phyloP scores from a whole-genome alignment of 805 yeast species.

The Starmerella stellata region DNA sequence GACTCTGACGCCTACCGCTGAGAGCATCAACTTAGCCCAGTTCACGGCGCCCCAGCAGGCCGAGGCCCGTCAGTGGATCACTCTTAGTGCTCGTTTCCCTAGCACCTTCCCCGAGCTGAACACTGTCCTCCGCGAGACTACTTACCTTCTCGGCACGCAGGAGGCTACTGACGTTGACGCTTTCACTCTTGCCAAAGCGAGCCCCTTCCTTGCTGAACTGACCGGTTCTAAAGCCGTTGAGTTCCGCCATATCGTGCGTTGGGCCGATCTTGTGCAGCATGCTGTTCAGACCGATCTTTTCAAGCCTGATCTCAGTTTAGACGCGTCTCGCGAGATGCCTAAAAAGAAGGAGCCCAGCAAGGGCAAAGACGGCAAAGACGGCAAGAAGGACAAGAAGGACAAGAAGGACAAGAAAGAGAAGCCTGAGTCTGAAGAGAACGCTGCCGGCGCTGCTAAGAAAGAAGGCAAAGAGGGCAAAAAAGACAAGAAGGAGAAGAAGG shows the following conservation, averaged over 20 bases:
- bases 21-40: slow-evolving; percentile 13
- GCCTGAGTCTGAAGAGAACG: slow-evolving; percentile 2
- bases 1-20: slow-evolving; percentile 15
- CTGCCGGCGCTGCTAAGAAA: slow-evolving; percentile 20
- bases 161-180: slow-evolving; percentile 53
- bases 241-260: slow-evolving; percentile 74
- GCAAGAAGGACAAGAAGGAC: neutral
- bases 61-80: slow-evolving; percentile 57
- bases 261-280: slow-evolving; percentile 78
- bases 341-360: slow-evolving; percentile 26
- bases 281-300: slow-evolving; percentile 36
- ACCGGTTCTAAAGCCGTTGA: slow-evolving; percentile 38
- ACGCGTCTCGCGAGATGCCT: slow-evolving; percentile 54
- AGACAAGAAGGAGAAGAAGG: slow-evolving; percentile 18
- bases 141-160: slow-evolving; percentile 51
- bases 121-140: slow-evolving; percentile 44
- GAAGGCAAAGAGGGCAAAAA: slow-evolving; percentile 20
- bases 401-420: neutral
- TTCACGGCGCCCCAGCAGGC: slow-evolving; percentile 40
- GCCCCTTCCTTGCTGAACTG: slow-evolving; percentile 43
- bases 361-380: slow-evolving; percentile 1
- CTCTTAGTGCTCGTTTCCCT: slow-evolving; percentile 49
- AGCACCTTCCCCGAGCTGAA: slow-evolving; percentile 40
- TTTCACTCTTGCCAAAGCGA: slow-evolving; percentile 44
- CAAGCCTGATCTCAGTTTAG: slow-evolving; percentile 39